A percentile compares a stretch with the other conserved stretches of the same genome.
Conservation (phyloP, 176 grass and related monocot genomes). For the Miscanthus lutarioriparius region DNA sequence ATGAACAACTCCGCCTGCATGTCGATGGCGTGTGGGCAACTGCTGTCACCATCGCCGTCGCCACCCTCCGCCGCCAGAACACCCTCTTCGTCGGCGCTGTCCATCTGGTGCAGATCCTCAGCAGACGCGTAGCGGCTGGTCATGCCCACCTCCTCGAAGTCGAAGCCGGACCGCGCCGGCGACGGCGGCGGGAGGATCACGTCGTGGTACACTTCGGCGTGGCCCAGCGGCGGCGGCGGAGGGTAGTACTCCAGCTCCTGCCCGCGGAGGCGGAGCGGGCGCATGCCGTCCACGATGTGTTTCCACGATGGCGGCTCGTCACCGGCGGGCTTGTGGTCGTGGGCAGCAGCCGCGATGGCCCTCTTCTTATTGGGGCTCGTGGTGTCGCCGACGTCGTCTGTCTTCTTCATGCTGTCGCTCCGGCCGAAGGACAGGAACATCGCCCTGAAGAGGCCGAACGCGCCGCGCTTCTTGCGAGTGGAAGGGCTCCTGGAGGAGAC, state of each 20-base stretch:
- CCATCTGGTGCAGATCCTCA: conserved; percentile 44
- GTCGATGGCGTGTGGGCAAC: conserved; percentile 47
- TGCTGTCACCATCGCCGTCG: neutral
- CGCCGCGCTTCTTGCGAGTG: conserved; percentile 28
- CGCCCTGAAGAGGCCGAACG: conserved; percentile 35
- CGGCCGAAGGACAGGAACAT: conserved; percentile 7
- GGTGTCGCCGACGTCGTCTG: neutral
- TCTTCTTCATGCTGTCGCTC: conserved; percentile 15
- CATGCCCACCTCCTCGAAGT: conserved; percentile 15
- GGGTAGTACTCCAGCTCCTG: conserved; percentile 36
- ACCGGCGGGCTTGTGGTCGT: neutral
- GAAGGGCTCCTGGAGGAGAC: neutral
- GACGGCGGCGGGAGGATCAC: conserved; percentile 43
- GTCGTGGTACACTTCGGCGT: conserved; percentile 57
- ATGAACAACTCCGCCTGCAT: conserved; percentile 69
- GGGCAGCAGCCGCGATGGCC: no score
- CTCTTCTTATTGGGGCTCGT: neutral
- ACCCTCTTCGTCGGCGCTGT: neutral
- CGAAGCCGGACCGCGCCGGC: neutral
- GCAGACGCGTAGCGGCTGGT: conserved; percentile 63
- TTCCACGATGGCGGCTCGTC: conserved; percentile 43
- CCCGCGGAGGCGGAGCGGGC: conserved; percentile 53
- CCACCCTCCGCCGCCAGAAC: neutral
- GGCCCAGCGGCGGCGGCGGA: conserved; percentile 39
- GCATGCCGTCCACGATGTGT: conserved; percentile 51